These are phyloP conservation scores for Syzygium jambos DNA, from an alignment of 345 rosid genomes.

Conservation along the genomic window DNA sequence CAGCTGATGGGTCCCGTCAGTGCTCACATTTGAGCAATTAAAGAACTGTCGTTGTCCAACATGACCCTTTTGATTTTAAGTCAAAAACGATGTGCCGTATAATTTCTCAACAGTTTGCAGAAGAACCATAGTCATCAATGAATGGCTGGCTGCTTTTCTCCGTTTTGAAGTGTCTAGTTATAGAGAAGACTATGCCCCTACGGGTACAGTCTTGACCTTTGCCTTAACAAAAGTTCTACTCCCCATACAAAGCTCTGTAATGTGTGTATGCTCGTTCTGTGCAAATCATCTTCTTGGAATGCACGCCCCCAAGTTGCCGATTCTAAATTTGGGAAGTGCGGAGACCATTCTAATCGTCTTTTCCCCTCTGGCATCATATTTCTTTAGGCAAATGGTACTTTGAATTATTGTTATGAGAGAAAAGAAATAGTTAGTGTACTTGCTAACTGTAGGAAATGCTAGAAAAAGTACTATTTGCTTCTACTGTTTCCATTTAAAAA, in stretches of 20 bases:
- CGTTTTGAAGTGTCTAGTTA: not conserved
- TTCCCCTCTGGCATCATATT: not conserved
- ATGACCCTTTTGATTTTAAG: not conserved
- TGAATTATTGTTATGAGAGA: not conserved
- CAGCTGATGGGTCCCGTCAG: not conserved
- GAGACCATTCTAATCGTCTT: not conserved
- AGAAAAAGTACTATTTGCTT: constrained; percentile 1
- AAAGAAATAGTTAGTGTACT: not conserved
- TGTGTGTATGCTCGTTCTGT: not conserved
- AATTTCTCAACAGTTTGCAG: not conserved
- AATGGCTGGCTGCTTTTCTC: not conserved
- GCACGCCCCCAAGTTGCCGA: not conserved
- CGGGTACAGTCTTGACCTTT: not conserved
- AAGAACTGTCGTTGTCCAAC: not conserved
- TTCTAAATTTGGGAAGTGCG: not conserved
- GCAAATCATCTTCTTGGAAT: not conserved
- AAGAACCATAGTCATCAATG: not conserved
- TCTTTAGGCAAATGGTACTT: not conserved
- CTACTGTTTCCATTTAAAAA: constrained; percentile 16
- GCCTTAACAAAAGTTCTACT: not conserved
- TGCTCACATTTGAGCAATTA: not conserved
- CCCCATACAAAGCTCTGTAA: not conserved
- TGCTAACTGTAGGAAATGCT: not conserved
- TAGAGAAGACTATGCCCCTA: not conserved
- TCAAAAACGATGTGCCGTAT: not conserved